A percentile compares a stretch with the other conserved stretches of the same genome.
Evolutionary conservation across 2,329 filamentous ascomycete species (phyloP).

Genomic region (Chrysoporthe deuterocubensis): DNA sequence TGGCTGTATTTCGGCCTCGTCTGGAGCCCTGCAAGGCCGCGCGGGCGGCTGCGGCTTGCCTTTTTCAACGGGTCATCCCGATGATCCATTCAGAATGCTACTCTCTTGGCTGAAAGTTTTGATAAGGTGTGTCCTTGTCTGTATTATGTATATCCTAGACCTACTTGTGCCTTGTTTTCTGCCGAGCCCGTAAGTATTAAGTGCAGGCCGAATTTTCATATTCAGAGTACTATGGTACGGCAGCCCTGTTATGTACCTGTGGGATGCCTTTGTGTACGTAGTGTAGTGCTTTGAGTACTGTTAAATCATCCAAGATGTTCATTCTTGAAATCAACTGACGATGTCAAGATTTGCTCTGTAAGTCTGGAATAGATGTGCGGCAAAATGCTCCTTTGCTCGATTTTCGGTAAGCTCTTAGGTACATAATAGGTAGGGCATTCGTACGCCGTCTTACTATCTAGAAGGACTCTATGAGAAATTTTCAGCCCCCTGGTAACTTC

Average conservation of each 20-base stretch:
- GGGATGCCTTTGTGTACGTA: background rate
- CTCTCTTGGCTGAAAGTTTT: background rate
- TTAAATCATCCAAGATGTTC: background rate
- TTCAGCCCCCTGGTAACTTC: background rate
- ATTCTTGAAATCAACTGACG: background rate
- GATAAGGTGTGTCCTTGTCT: background rate
- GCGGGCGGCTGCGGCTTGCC: background rate
- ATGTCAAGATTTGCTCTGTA: background rate
- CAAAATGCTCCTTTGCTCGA: background rate
- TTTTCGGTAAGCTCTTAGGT: background rate
- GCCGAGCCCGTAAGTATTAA: background rate
- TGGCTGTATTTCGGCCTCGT: background rate
- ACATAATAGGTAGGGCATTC: background rate
- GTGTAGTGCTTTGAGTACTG: background rate
- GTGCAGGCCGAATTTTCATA: background rate
- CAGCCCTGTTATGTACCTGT: background rate
- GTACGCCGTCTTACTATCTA: background rate
- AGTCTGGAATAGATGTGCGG: background rate
- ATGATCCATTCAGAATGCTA: background rate
- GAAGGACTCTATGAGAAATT: background rate
- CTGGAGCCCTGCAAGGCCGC: background rate
- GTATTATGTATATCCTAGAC: background rate
- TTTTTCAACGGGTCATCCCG: background rate
- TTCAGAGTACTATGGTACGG: background rate
- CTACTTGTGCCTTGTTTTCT: background rate